Percentiles rank a stretch among this genome's conserved stretches.
These are phyloP conservation scores for Calycina herbarum DNA, from an alignment of 2,329 filamentous ascomycete genomes.

Conservation along the genomic window DNA sequence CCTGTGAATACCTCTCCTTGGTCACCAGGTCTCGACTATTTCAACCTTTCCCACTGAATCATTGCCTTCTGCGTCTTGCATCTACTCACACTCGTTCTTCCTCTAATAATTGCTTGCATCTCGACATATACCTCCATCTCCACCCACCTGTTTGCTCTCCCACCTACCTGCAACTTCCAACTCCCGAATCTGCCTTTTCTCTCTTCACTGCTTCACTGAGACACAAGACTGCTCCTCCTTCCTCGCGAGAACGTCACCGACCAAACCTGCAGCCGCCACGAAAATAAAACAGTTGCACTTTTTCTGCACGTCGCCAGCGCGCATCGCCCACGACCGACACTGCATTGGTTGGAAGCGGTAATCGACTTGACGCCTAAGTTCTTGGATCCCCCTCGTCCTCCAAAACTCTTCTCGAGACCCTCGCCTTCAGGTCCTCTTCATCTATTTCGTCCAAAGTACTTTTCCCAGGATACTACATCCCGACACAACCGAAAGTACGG, in stretches of 20 bases:
- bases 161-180: neutral
- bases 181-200: neutral
- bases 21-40: neutral
- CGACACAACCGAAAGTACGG: constrained; percentile 2
- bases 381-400: constrained; percentile 2
- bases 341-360: neutral
- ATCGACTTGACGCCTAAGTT: constrained; percentile 2
- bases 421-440: neutral
- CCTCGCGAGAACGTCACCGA: neutral
- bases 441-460: constrained; percentile 6
- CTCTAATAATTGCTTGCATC: constrained; percentile 1
- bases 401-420: neutral
- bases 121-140: neutral
- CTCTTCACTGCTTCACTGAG: constrained; percentile 7
- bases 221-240: neutral
- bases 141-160: neutral
- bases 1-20: neutral
- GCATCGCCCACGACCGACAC: neutral
- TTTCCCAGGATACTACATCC: neutral
- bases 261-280: constrained; percentile 12
- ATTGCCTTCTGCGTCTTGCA: neutral
- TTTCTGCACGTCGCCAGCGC: constrained; percentile 15
- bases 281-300: constrained; percentile 12
- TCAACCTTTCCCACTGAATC: neutral
- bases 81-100: constrained; percentile 1